Evolutionary conservation across 2,329 filamentous ascomycete species (phyloP).

Genomic region (Colletotrichum kahawae): DNA sequence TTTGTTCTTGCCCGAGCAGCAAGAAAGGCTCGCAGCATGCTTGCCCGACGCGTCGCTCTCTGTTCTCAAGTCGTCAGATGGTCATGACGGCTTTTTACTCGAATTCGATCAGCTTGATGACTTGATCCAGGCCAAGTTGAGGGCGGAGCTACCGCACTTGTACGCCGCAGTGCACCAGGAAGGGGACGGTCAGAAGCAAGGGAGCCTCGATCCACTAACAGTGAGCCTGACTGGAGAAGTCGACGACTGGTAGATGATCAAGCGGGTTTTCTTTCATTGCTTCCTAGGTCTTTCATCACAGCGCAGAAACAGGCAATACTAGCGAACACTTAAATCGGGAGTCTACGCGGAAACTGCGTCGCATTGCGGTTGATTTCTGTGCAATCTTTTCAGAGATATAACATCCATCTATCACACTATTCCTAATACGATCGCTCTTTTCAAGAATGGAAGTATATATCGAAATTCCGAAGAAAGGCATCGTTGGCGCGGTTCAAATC

Average conservation of each 20-base stretch:
- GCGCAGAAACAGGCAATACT: not conserved
- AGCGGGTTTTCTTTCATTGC: not conserved
- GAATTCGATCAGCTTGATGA: conserved; percentile 36
- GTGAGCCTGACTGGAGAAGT: conserved; percentile 4
- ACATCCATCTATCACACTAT: not conserved
- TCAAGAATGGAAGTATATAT: not conserved
- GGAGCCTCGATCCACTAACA: not conserved
- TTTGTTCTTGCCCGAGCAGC: conserved; percentile 36
- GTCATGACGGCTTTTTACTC: conserved; percentile 41
- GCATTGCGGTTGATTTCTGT: not conserved
- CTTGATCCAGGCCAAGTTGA: conserved; percentile 27
- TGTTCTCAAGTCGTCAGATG: conserved; percentile 32
- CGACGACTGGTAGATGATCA: conserved; percentile 64
- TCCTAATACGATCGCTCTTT: not conserved
- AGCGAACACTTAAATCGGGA: not conserved
- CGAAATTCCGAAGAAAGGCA: not conserved
- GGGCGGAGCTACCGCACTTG: not conserved
- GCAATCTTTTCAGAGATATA: not conserved
- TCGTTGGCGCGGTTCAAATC: not conserved
- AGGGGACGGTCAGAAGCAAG: not conserved
- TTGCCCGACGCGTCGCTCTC: conserved; percentile 32
- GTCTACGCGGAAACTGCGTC: not conserved
- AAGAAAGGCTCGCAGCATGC: conserved; percentile 31
- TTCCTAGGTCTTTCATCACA: not conserved
- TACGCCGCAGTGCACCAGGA: not conserved